phyloP scores from a whole-genome alignment of 495 filamentous ascomycete genomes.

The Aspergillus incahuasiensis region DNA sequence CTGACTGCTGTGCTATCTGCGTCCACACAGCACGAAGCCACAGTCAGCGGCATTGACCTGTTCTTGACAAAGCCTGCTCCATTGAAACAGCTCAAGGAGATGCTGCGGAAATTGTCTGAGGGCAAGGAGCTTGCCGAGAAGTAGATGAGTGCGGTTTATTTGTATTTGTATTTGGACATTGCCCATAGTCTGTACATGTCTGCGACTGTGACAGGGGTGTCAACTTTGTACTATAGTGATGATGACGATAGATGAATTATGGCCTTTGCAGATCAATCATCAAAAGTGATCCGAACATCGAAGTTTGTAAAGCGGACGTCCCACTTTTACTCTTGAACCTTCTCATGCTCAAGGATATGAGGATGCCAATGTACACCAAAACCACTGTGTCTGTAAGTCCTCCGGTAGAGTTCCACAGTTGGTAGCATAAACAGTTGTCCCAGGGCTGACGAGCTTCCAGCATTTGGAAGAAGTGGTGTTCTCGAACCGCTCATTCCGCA shows the following conservation, averaged over 20 bases:
- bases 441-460: too few species aligned
- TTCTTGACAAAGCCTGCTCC: constrained; percentile 61
- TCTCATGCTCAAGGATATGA: too few species aligned
- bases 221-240: not conserved
- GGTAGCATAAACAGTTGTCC: too few species aligned
- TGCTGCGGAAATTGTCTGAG: constrained; percentile 4
- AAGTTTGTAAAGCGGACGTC: too few species aligned
- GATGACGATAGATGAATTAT: not conserved
- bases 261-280: too few species aligned
- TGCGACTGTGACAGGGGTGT: not conserved
- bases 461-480: too few species aligned
- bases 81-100: constrained; percentile 24
- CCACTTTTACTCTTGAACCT: too few species aligned
- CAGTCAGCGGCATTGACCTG: constrained; percentile 53
- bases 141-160: not conserved
- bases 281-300: too few species aligned
- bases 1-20: constrained; percentile 54
- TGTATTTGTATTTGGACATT: not conserved
- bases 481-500: too few species aligned
- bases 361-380: too few species aligned
- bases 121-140: not conserved
- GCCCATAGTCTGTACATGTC: not conserved
- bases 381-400: too few species aligned
- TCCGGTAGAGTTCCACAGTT: too few species aligned
- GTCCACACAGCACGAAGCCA: constrained; percentile 53